Base-by-base conservation (phyloP, 306 rosid genomes). In the Mucuna pruriens region DNA sequence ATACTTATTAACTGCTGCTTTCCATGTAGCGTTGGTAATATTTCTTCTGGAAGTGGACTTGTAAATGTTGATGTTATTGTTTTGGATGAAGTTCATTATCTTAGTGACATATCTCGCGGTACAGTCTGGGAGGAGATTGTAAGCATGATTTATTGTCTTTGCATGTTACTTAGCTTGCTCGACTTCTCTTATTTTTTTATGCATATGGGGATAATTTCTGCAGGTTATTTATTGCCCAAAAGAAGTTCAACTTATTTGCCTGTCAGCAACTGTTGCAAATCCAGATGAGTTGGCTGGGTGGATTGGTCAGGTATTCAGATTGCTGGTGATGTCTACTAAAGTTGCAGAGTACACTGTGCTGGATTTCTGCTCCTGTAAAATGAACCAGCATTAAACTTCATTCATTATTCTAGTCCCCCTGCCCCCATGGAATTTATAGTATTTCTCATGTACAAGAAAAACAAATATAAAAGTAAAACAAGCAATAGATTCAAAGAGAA, bases 51-150 rank as follows among this genome's bases (percentile, higher is more conserved):
- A 63, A 79, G 92, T 71, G 90, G 94, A 66, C 97, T 95, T 74
- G 92, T 88, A 73, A 89, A 89, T 62, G 99, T 95, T 61, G 98
- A 95, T 82, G 98, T 89, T 58, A 95, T 95, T 76, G 94, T 95
- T 77, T 87, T 95, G 88, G 99, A 95, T 73, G 99, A 95, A 89
- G 99, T 95, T 88, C 99, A 95, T 90, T 95, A 95, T 81, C 92
- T 95, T 44, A 95, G 99, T 58, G 99, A 95, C 86, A 91, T 95
- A 80, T 95, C 92, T 62, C 95, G 98, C 9, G 99, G 99, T 71
- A 93, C 98, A 52, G 99, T 93, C 82, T 93, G 95, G 99, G 97
- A 95, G 85, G 99, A 95, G 85, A 91, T 95, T 77, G 99, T 95
- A 86, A 88, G 99, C 83, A 79, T 66, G 74, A 22, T 64, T 78